Evolutionary conservation across 495 filamentous ascomycete species (phyloP).

Genomic region (Penicillium nucicola): DNA sequence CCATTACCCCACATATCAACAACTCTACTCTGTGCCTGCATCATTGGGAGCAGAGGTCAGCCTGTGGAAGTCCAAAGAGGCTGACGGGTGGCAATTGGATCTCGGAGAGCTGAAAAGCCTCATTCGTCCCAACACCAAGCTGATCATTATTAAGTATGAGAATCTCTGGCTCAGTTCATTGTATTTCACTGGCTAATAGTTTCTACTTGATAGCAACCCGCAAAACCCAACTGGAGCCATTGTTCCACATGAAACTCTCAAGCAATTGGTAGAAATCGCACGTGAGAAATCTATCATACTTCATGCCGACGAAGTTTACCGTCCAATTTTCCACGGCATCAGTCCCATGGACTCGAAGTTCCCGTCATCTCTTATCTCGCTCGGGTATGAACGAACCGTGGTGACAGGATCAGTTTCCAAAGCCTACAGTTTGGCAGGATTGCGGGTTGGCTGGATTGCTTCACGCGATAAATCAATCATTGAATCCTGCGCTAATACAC

Average conservation of each 20-base stretch:
- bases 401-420: slow-evolving; percentile 83
- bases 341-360: slow-evolving; percentile 52
- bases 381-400: slow-evolving; percentile 68
- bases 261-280: slow-evolving; percentile 64
- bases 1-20: slow-evolving; percentile 87
- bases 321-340: slow-evolving; percentile 81
- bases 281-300: slow-evolving; percentile 60
- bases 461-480: slow-evolving; percentile 61
- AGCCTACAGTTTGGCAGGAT: slow-evolving; percentile 79
- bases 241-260: slow-evolving; percentile 57
- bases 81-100: slow-evolving; percentile 65
- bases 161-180: background rate
- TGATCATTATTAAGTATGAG: slow-evolving; percentile 62
- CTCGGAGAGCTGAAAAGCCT: slow-evolving; percentile 63
- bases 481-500: slow-evolving; percentile 58
- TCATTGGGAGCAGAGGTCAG: slow-evolving; percentile 79
- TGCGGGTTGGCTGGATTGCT: slow-evolving; percentile 82
- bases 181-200: slow-evolving; percentile 2
- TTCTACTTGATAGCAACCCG: slow-evolving; percentile 61
- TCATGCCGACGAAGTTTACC: slow-evolving; percentile 81
- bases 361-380: slow-evolving; percentile 66
- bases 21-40: slow-evolving; percentile 73
- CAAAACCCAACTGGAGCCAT: slow-evolving; percentile 85
- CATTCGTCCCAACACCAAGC: slow-evolving; percentile 71
- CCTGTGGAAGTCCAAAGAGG: slow-evolving; percentile 69